Evolutionary conservation across 768 basidiomycete genomes (phyloP), one percentile per base, ranked within the genome.

Genomic region (Gelatoporia subvermispora): DNA sequence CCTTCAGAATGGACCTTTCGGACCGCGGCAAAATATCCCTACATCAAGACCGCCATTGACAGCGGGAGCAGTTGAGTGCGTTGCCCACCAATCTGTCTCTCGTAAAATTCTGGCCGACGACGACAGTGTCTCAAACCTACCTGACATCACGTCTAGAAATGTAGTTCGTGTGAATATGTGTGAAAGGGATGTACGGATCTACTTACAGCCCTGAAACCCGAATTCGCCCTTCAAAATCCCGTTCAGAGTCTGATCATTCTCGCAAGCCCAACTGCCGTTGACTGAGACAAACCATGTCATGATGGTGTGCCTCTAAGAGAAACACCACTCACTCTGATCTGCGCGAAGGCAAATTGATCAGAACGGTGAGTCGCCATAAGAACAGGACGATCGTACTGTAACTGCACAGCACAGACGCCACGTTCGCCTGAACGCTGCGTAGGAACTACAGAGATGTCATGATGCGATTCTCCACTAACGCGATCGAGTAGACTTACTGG

Each of bases 201-300:
- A 53, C 61, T 39, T 43, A 62, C 60, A 68, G 35, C 70, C 70
- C 54, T 72, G 68, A 60, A 73, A 74, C n/a, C 65, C 70, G 22
- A 72, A 31, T 31, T 40, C 78, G 18, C 51, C 51, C 62, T 75
- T 74, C 48, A 72, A 53, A 2, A 73, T 37, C 4, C 57, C 78
- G 59, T 86, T 88, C 60, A 88, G 59, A 23, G 81, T 72, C 50
- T 79, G 78, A 59, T 80, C 74, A 55, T 87, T 86, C 58, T 88
- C 80, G 61, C 86, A 89, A 0, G 87, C 81, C 51, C 78, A 88
- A 0, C 82, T 82, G 28, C 78, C 77, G 49, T 88, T 86, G 51
- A 86, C 65, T 49, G 74, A 59, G 56, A 82, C 77, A 80, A 44
- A 20, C 24, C 22, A 22, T 35, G 35, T 43, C 43, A 28, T 24